These are phyloP conservation scores for Echites panduratus DNA, from an alignment of 257 asterid genomes.

Conservation along the genomic window DNA sequence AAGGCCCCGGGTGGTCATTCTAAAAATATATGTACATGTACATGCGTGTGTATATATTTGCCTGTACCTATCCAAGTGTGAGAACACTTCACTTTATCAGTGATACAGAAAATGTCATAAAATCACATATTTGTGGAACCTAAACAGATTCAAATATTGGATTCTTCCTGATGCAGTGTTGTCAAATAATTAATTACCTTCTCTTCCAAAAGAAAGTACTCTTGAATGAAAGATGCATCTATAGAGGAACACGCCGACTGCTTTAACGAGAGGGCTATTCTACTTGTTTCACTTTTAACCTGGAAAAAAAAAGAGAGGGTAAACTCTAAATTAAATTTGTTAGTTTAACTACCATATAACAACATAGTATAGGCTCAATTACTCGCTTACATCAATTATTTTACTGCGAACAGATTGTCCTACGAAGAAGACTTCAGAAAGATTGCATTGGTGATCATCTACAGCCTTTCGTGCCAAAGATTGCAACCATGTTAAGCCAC, in stretches of 20 bases:
- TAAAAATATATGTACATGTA: too few species aligned
- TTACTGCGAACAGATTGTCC: constrained; percentile 95
- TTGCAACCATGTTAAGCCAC: neutral
- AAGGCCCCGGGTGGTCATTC: neutral
- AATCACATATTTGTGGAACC: too few species aligned
- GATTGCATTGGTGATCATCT: constrained; percentile 62
- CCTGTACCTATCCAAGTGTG: neutral
- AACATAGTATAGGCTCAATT: constrained; percentile 12
- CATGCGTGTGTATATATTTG: neutral
- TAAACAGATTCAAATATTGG: too few species aligned
- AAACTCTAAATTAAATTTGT: constrained; percentile 14
- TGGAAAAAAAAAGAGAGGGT: constrained; percentile 29
- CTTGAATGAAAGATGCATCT: constrained; percentile 84
- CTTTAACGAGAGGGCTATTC: constrained; percentile 82
- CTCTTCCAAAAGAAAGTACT: constrained; percentile 74
- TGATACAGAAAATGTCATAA: neutral
- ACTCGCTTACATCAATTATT: constrained; percentile 59
- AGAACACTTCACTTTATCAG: neutral
- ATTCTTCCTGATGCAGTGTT: neutral
- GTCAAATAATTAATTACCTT: constrained; percentile 53
- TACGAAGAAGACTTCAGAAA: constrained; percentile 61
- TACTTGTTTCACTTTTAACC: constrained; percentile 66
- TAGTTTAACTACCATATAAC: neutral
- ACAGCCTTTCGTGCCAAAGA: constrained; percentile 47
- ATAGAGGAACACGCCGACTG: constrained; percentile 79